phyloP scores from a whole-genome alignment of 805 yeast genomes.

The Saturnispora bothae region DNA sequence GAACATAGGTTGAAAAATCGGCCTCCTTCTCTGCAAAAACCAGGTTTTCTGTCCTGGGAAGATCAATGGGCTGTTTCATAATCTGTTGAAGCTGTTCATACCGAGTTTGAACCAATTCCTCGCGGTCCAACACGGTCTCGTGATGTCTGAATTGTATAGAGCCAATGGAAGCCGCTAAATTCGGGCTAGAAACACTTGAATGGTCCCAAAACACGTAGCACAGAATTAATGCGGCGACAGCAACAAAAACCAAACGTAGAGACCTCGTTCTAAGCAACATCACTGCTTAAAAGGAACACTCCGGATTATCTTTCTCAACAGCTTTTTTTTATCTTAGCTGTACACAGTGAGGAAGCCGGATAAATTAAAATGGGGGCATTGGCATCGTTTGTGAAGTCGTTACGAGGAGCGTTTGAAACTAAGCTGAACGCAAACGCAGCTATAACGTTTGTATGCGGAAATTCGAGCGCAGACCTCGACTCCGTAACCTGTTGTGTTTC shows the following conservation, averaged over 20 bases:
- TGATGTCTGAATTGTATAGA: slow-evolving; percentile 9
- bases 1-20: slow-evolving; percentile 16
- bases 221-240: too few species aligned
- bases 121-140: slow-evolving; percentile 9
- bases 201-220: too few species aligned
- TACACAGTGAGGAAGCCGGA: too few species aligned
- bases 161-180: too few species aligned
- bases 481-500: slow-evolving; percentile 71
- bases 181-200: too few species aligned
- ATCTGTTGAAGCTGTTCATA: slow-evolving; percentile 29
- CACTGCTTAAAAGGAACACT: too few species aligned
- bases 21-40: slow-evolving; percentile 18
- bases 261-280: too few species aligned
- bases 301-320: too few species aligned
- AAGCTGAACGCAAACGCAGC: not conserved
- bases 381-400: not conserved
- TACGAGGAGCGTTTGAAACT: not conserved
- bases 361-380: too few species aligned
- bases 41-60: slow-evolving; percentile 36
- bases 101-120: slow-evolving; percentile 30
- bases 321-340: too few species aligned
- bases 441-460: slow-evolving; percentile 52
- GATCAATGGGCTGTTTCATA: slow-evolving; percentile 29
- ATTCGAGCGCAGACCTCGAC: slow-evolving; percentile 83
- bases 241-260: too few species aligned